Evolutionary conservation across 148 eudicot genomes (phyloP), one percentile per base, ranked within the genome.

Genomic region (Camellia japonica): DNA sequence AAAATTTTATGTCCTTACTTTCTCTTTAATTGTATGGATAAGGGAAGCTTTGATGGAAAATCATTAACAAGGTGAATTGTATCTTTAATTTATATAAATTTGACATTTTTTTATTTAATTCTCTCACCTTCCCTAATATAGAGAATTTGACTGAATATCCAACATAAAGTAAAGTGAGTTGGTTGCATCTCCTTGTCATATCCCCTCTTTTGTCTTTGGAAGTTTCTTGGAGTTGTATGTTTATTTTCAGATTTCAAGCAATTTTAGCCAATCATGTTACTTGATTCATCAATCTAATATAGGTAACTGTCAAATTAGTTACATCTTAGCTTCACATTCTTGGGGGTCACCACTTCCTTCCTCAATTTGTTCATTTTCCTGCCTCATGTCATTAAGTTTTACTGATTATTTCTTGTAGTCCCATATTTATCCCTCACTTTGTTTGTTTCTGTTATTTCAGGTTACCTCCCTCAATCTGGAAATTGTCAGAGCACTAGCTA

Each of bases 401-500:
- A 44, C 73, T 6, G 42, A 78, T 1, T 6, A 51, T 43, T 81
- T 6, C 58, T 38, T 38, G 38, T 47, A 18, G 23, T 38, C 13
- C 52, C 19, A 44, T 10, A 44, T 41, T 58, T 12, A 13, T 71
- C 30, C 18, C 41, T 63, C 68, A 52, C 13, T 54, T 46, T 76
- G 30, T 66, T 46, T 63, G 16, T 42, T 16, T 51, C 43, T 58
- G 68, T 60, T 62, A 23, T 84, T 84, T 77, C 83, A 96, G 99
- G 99, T 96, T 49, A 92, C 95, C 59, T 92, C 95, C 58, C 98
- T 96, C 74, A 93, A 96, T 84, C 86, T 90, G 78, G 94, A 96
- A 86, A 91, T 96, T 80, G 98, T 96, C 79, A 92, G 98, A 89
- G 91, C 92, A 7, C 93, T 96, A 59, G 99, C 99, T 66, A 92